phyloP scores from a whole-genome alignment of 441 rosid genomes.

The Euphorbia celastroides region DNA sequence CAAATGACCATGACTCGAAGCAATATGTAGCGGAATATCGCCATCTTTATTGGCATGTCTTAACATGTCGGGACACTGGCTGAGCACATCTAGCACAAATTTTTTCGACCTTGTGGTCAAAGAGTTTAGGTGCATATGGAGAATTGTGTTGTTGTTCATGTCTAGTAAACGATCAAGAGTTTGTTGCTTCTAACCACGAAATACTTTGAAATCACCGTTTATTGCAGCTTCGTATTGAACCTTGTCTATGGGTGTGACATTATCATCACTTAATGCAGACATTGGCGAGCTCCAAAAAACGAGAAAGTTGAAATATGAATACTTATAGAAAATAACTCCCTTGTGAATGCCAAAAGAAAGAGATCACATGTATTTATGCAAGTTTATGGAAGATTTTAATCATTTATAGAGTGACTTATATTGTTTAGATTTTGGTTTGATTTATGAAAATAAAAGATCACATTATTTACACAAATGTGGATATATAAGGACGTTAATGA shows the following conservation, averaged over 20 bases:
- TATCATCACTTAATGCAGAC: too few relatives aligned
- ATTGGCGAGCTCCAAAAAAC: too few relatives aligned
- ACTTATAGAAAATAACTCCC: too few relatives aligned
- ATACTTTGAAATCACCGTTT: background rate
- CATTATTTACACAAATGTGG: too few relatives aligned
- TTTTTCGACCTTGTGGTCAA: background rate
- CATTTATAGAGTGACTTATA: too few relatives aligned
- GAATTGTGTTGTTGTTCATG: slow-evolving; percentile 9
- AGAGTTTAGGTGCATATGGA: slow-evolving; percentile 8
- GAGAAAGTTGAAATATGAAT: too few relatives aligned
- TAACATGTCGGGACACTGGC: slow-evolving; percentile 4
- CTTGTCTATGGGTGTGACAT: background rate
- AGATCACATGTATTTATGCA: too few relatives aligned
- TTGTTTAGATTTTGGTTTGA: too few relatives aligned
- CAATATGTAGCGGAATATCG: slow-evolving; percentile 17
- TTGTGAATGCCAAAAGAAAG: too few relatives aligned
- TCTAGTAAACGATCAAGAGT: background rate
- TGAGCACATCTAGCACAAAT: background rate
- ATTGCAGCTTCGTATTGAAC: slow-evolving; percentile 12
- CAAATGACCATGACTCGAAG: slow-evolving; percentile 15
- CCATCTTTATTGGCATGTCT: slow-evolving; percentile 3
- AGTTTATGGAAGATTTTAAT: too few relatives aligned
- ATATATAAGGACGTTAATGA: too few relatives aligned
- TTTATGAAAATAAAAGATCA: too few relatives aligned
- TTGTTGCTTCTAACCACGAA: background rate